phyloP scores from a whole-genome alignment of 768 basidiomycete species.

The Suillus paluster region DNA sequence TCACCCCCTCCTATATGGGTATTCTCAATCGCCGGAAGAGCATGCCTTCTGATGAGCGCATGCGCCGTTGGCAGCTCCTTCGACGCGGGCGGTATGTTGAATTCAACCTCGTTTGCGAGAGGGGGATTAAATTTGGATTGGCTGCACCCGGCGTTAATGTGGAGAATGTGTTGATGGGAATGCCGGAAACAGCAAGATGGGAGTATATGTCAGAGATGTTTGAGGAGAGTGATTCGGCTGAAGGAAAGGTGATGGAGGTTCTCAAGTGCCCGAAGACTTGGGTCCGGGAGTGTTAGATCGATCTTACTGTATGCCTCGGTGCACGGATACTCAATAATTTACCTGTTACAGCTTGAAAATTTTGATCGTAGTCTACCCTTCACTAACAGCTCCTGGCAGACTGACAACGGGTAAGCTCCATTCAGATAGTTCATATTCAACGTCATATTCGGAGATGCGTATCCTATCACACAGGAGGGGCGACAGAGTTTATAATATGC shows the following conservation, averaged over 20 bases:
- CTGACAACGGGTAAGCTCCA: too few species aligned
- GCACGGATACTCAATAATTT: neutral
- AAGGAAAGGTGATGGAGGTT: slow-evolving; percentile 55
- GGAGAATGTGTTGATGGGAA: slow-evolving; percentile 68
- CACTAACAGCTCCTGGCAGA: neutral
- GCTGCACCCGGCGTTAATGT: slow-evolving; percentile 60
- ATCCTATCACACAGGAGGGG: too few species aligned
- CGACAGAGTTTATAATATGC: neutral
- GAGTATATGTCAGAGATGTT: slow-evolving; percentile 68
- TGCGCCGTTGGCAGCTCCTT: slow-evolving; percentile 56
- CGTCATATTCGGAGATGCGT: too few species aligned
- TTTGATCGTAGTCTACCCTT: neutral
- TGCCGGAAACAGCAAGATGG: slow-evolving; percentile 71
- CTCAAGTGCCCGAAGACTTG: slow-evolving; percentile 38
- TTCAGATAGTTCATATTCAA: too few species aligned
- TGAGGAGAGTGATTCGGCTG: slow-evolving; percentile 49
- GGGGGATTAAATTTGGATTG: slow-evolving; percentile 71
- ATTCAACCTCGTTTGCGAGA: slow-evolving; percentile 70
- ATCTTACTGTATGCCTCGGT: neutral
- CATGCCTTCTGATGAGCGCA: slow-evolving; percentile 38
- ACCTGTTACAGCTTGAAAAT: neutral
- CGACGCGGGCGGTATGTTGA: slow-evolving; percentile 57
- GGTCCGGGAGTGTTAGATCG: slow-evolving; percentile 1
- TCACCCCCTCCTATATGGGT: slow-evolving; percentile 51
- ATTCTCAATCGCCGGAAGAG: slow-evolving; percentile 44